Evolutionary conservation across 2,329 filamentous ascomycete genomes (phyloP).

Genomic region (Cordyceps cateniannulata): DNA sequence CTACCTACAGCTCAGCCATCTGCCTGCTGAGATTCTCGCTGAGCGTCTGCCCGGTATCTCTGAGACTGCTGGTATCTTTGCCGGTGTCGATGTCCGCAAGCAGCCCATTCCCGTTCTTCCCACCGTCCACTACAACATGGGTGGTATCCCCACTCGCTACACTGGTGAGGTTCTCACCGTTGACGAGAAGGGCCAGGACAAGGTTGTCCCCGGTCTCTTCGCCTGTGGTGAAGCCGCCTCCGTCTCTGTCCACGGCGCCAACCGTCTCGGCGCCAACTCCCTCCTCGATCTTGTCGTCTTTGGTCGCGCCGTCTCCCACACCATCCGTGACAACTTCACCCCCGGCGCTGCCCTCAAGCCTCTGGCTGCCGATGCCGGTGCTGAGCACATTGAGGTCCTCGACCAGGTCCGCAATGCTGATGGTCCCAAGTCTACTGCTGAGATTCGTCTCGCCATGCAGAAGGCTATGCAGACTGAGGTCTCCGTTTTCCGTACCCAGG

Average conservation of each 20-base stretch:
- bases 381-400: slow-evolving; percentile 77
- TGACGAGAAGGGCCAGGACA: slow-evolving; percentile 78
- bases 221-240: slow-evolving; percentile 96
- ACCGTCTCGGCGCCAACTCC: slow-evolving; percentile 96
- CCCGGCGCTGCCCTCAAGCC: slow-evolving; percentile 76
- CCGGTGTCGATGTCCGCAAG: slow-evolving; percentile 94
- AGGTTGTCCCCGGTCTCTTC: slow-evolving; percentile 90
- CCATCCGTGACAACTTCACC: slow-evolving; percentile 88
- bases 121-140: slow-evolving; percentile 99
- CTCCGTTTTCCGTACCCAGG: slow-evolving; percentile 91
- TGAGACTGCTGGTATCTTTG: slow-evolving; percentile 95
- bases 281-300: slow-evolving; percentile 97
- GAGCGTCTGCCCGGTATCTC: slow-evolving; percentile 98
- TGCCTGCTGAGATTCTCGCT: slow-evolving; percentile 85
- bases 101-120: slow-evolving; percentile 94
- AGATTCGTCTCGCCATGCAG: slow-evolving; percentile 89
- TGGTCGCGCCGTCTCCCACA: slow-evolving; percentile 94
- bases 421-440: slow-evolving; percentile 79
- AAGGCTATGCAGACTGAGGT: slow-evolving; percentile 98
- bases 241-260: slow-evolving; percentile 96
- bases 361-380: slow-evolving; percentile 76
- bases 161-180: slow-evolving; percentile 92
- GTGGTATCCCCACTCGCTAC: slow-evolving; percentile 96
- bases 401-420: slow-evolving; percentile 80
- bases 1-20: slow-evolving; percentile 93